Base-by-base conservation (phyloP, 108 stramenopile species). In the Seminavis robusta region DNA sequence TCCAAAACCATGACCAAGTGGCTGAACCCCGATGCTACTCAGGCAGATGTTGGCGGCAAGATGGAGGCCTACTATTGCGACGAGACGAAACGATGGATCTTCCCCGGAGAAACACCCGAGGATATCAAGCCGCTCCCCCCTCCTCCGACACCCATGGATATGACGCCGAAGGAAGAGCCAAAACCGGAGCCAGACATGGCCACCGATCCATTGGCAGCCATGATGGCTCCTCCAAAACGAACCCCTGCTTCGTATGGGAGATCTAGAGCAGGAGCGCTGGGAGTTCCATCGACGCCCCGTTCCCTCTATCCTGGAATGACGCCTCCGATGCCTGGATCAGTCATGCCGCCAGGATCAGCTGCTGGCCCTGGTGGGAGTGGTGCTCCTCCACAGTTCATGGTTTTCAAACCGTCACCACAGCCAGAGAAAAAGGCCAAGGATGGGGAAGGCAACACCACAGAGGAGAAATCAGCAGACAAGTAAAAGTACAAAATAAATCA, bases 141-240 rank as follows among this genome's bases (percentile, higher is more conserved):
- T 33, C 94, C 93, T 4, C 87, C 94, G 6, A 89, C 73, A 27
- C 66, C 58, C 4, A 52, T 65, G 11, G 53, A 47, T 10, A 56
- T 48, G 11, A 25, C 71, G 19, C 50, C 52, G 1, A 66, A 58
- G 25, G 37, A 26, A 20, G 30, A 45, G 25, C 53, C 59, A 3
- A 56, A 44, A 30, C 61, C 65, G 15, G 39, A 50, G 40, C 38
- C 52, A 37, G 47, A 61, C 39, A 51, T 52, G 10, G 43, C 69
- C 4, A 79, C 67, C 47, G 93, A 94, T 73, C 89, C 94, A n/a
- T 62, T 94, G 13, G 83, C 90, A 26, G 83, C 87, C 21, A 69
- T 94, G 77, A 94, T 94, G 94, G 94, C 94, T 25, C 94, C 90
- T 17, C 90, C 92, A 42, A 75, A 69, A 16, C 60, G 62, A 6